phyloP scores from a whole-genome alignment of 441 rosid species.

The Eruca vesicaria region DNA sequence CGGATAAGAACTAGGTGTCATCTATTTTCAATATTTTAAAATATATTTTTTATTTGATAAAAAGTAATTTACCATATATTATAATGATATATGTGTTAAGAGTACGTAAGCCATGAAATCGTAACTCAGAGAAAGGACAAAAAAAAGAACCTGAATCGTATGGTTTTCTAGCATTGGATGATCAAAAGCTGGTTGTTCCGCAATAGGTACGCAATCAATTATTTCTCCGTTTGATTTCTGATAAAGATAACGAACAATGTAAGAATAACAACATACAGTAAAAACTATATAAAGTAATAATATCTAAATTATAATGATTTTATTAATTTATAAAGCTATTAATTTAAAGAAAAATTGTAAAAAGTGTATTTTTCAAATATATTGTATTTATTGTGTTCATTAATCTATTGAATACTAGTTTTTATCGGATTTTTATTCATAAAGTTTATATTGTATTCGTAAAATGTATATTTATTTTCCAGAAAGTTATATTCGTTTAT shows the following conservation, averaged over 20 bases:
- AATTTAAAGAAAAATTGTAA: background rate
- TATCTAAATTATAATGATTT: background rate
- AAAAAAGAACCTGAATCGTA: background rate
- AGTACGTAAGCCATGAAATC: background rate
- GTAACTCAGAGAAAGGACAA: background rate
- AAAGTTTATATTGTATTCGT: background rate
- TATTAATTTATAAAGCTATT: background rate
- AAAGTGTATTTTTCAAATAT: background rate
- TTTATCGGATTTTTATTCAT: background rate
- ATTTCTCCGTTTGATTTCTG: background rate
- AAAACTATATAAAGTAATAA: background rate
- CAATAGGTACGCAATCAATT: background rate
- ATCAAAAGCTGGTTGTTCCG: slow-evolving; percentile 5
- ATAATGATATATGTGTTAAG: background rate
- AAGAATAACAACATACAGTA: background rate
- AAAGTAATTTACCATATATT: background rate
- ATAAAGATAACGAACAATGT: background rate
- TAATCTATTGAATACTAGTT: background rate
- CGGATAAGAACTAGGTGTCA: slow-evolving; percentile 1
- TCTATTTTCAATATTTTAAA: background rate
- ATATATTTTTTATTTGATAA: too few species aligned
- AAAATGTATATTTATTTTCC: background rate
- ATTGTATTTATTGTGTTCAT: background rate
- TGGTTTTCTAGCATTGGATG: background rate
- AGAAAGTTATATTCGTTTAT: background rate